Evolutionary conservation across 208 protist genomes (phyloP).

Genomic region (Acanthamoeba healyi): DNA sequence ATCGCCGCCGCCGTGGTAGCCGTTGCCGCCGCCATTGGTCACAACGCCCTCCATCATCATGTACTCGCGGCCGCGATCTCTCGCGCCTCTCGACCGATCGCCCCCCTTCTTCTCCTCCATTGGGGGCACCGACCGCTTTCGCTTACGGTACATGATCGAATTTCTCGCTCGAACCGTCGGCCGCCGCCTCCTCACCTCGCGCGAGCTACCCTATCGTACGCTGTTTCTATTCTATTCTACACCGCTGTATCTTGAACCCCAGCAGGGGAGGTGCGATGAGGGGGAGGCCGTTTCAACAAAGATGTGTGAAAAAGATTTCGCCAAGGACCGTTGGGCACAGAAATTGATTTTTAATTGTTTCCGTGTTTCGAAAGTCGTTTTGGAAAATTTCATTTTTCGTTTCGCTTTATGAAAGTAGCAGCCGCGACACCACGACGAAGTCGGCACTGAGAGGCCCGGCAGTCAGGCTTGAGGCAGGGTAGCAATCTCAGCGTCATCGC

Average conservation of each 20-base stretch:
- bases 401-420: background rate
- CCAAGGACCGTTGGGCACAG: too few relatives aligned
- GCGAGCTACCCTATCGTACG: too few relatives aligned
- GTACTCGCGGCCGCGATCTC: background rate
- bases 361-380: background rate
- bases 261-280: too few relatives aligned
- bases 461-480: background rate
- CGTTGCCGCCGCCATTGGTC: background rate
- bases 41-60: background rate
- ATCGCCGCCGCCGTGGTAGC: background rate
- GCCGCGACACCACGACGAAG: background rate
- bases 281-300: too few relatives aligned
- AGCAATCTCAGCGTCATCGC: background rate
- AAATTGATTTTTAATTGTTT: background rate
- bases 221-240: too few relatives aligned
- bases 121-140: slow-evolving; percentile 23
- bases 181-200: too few relatives aligned
- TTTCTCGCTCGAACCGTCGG: background rate
- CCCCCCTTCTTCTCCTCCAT: slow-evolving; percentile 1
- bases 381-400: background rate
- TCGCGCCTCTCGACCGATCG: background rate
- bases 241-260: too few relatives aligned
- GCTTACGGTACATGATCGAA: background rate
- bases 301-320: too few relatives aligned
- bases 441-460: background rate